Evolutionary conservation across 202 grass and related monocot genomes (phyloP).

Genomic region (Elaeis oleifera): DNA sequence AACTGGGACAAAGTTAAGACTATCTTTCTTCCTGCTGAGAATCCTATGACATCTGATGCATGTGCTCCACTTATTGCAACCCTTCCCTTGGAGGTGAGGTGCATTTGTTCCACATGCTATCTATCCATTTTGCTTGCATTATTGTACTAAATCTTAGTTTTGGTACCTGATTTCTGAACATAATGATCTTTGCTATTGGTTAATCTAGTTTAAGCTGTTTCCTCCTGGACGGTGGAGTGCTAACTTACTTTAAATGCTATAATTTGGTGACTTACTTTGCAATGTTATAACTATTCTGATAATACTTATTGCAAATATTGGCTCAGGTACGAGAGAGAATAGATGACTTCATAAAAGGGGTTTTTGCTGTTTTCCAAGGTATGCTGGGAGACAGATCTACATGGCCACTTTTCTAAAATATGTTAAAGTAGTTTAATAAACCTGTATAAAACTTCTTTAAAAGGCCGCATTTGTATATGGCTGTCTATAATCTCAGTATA

Average conservation of each 20-base stretch:
- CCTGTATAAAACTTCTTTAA: too few species aligned
- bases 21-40: conserved; percentile 69
- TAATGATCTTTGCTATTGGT: too few species aligned
- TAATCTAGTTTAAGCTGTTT: too few species aligned
- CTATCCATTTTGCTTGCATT: too few species aligned
- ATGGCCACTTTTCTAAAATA: too few species aligned
- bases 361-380: conserved; percentile 97
- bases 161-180: too few species aligned
- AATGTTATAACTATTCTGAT: conserved; percentile 4
- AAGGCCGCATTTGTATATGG: too few species aligned
- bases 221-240: too few species aligned
- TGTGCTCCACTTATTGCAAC: conserved; percentile 79
- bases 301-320: too few species aligned
- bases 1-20: conserved; percentile 98
- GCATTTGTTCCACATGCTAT: background rate
- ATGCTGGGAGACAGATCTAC: background rate
- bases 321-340: conserved; percentile 80
- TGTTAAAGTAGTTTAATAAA: too few species aligned
- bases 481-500: too few species aligned
- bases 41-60: conserved; percentile 57
- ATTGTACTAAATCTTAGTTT: too few species aligned
- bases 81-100: conserved; percentile 71
- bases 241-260: background rate
- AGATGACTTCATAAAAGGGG: conserved; percentile 69
- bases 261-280: conserved; percentile 11